These are phyloP conservation scores for Penicillium sp. DNA, from an alignment of 2,329 filamentous ascomycete genomes.

Conservation along the genomic window DNA sequence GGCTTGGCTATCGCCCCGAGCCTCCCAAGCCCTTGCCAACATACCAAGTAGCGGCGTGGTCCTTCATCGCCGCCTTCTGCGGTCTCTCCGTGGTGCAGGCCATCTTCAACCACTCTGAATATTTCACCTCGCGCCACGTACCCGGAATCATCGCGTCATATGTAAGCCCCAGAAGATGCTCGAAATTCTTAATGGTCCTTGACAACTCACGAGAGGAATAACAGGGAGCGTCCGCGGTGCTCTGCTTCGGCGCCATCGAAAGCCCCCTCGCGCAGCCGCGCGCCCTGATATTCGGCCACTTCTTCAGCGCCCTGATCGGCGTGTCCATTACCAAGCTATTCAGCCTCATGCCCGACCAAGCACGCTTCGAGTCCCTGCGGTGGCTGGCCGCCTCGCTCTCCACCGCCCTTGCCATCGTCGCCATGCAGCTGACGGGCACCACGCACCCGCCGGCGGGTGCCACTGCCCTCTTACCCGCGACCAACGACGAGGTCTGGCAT, in stretches of 20 bases:
- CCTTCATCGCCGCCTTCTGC: constrained; percentile 28
- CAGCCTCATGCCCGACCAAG: constrained; percentile 31
- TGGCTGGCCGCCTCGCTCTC: constrained; percentile 36
- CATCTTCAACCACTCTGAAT: constrained; percentile 28
- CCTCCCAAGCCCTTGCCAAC: constrained; percentile 22
- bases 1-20: constrained; percentile 28
- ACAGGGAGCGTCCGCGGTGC: constrained; percentile 35
- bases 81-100: constrained; percentile 26
- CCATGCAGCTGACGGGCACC: constrained; percentile 35
- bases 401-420: constrained; percentile 26
- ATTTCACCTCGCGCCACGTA: constrained; percentile 25
- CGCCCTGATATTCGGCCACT: constrained; percentile 34
- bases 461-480: constrained; percentile 33
- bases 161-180: constrained; percentile 15
- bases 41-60: constrained; percentile 27
- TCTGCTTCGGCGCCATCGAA: constrained; percentile 34
- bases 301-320: constrained; percentile 32
- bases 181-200: neutral
- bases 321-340: constrained; percentile 33
- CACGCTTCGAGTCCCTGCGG: constrained; percentile 29
- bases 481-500: constrained; percentile 25
- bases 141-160: constrained; percentile 30
- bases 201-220: neutral
- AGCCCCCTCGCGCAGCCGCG: constrained; percentile 34
- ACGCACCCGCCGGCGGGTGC: constrained; percentile 37